Base-by-base conservation (phyloP, 306 rosid species). In the Citrullus mucosospermus region DNA sequence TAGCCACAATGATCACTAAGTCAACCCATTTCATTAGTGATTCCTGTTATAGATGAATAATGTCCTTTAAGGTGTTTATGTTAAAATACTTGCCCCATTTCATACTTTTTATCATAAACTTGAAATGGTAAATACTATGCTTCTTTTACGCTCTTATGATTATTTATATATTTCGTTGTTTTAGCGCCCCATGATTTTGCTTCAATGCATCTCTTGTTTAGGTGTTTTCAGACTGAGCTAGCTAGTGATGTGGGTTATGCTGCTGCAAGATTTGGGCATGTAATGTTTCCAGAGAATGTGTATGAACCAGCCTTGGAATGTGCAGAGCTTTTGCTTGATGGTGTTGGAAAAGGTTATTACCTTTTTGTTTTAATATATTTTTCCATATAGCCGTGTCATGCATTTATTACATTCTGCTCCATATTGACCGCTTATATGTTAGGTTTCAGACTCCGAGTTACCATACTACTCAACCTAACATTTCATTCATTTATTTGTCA, bases 201-300 rank as follows among this genome's bases (percentile, higher is more conserved):
- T 83, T 83, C 83, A 84, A 89, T 78, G 84, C 83, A 79, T 65
- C 80, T 59, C 63, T 84, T 81, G 81, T 70, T 83, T 89, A 91
- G 96, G 91, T 91, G 93, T 85, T 88, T 92, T 91, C 98, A 95
- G 97, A 83, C 90, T 84, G 98, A 91, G 88, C 97, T 95, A 79
- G 98, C 98, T 30, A 88, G 97, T 86, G 97, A 91, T 77, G 83
- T 95, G 89, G 97, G 97, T 78, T 95, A 92, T 78, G 81, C 97
- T 81, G 89, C 96, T 83, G 97, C 92, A 75, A 89, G 98, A 89
- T 95, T 76, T 89, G 98, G 98, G 80, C 98, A 95, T 83, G 97
- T 95, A 39, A 95, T 95, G 98, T 95, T 95, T 88, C 97, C 98
- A 46, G 97, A 95, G 89, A 95, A 95, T 84, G 88, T 95, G 56